These are phyloP conservation scores for Botrytis tulipae DNA, from an alignment of 2,329 filamentous ascomycete genomes.

Conservation along the genomic window DNA sequence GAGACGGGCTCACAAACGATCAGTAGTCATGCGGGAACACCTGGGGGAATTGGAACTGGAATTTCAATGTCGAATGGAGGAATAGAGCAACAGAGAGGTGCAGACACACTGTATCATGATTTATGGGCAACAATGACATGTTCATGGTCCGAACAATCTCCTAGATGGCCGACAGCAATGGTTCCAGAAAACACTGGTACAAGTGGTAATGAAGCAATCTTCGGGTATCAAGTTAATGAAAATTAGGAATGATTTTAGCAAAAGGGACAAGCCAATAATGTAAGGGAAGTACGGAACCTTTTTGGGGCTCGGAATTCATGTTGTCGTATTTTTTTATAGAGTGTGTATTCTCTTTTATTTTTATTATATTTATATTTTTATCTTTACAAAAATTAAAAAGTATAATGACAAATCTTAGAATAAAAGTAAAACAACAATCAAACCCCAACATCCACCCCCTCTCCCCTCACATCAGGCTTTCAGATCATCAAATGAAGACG, in stretches of 20 bases:
- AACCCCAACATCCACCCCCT: background rate
- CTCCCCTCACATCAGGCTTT: no score
- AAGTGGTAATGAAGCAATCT: fast-evolving
- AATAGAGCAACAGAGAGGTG: background rate
- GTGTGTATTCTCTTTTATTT: background rate
- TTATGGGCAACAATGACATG: slow-evolving; percentile 37
- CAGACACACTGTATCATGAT: slow-evolving; percentile 27
- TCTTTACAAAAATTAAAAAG: background rate
- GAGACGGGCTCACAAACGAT: fast-evolving
- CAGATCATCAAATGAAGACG: background rate
- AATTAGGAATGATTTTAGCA: background rate
- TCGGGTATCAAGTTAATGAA: background rate
- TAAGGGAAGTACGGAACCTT: background rate
- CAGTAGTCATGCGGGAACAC: background rate
- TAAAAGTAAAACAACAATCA: background rate
- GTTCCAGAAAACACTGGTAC: no score
- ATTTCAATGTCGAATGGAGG: background rate
- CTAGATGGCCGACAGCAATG: background rate
- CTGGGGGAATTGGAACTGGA: background rate
- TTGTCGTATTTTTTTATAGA: background rate
- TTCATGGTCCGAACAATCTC: slow-evolving; percentile 27
- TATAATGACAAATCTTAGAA: background rate
- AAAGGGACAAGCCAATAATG: background rate
- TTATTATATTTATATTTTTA: no score
- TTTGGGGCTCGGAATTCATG: background rate